phyloP scores from a whole-genome alignment of 2,329 filamentous ascomycete species.

The Penicillium brevicompactum region DNA sequence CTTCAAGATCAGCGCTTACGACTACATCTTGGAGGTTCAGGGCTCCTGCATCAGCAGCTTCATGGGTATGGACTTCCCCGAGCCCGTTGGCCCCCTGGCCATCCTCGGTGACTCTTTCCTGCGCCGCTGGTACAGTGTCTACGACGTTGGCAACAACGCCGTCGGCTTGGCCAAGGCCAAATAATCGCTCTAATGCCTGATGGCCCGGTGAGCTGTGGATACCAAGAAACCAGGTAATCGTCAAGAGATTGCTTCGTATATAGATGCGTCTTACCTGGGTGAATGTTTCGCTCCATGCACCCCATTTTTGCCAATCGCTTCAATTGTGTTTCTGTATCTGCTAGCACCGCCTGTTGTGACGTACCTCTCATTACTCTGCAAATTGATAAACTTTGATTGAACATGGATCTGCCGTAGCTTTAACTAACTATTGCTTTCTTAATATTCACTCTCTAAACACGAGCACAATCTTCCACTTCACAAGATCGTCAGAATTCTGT shows the following conservation, averaged over 20 bases:
- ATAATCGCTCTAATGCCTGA: slow-evolving; percentile 43
- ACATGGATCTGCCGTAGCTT: not conserved
- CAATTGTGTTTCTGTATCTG: slow-evolving; percentile 12
- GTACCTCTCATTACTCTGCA: slow-evolving; percentile 11
- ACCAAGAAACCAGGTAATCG: slow-evolving; percentile 8
- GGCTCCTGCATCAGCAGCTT: slow-evolving; percentile 97
- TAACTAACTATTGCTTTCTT: too few species aligned
- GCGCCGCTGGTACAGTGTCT: slow-evolving; percentile 76
- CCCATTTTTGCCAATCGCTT: slow-evolving; percentile 14
- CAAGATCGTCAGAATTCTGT: too few species aligned
- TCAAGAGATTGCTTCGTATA: slow-evolving; percentile 19
- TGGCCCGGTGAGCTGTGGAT: slow-evolving; percentile 13
- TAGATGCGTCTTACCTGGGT: slow-evolving; percentile 16
- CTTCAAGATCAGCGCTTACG: slow-evolving; percentile 84
- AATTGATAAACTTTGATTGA: slow-evolving; percentile 15
- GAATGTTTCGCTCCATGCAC: slow-evolving; percentile 10
- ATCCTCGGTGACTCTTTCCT: slow-evolving; percentile 77
- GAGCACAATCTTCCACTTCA: too few species aligned
- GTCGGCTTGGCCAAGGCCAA: slow-evolving; percentile 89
- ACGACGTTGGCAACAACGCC: slow-evolving; percentile 85
- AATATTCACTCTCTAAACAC: too few species aligned
- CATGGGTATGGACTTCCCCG: slow-evolving; percentile 91
- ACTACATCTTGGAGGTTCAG: slow-evolving; percentile 95
- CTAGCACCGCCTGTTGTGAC: slow-evolving; percentile 7
- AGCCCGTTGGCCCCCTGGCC: slow-evolving; percentile 84